These are phyloP conservation scores for Colletotrichum sidae DNA, from an alignment of 2,329 filamentous ascomycete species.

Conservation along the genomic window DNA sequence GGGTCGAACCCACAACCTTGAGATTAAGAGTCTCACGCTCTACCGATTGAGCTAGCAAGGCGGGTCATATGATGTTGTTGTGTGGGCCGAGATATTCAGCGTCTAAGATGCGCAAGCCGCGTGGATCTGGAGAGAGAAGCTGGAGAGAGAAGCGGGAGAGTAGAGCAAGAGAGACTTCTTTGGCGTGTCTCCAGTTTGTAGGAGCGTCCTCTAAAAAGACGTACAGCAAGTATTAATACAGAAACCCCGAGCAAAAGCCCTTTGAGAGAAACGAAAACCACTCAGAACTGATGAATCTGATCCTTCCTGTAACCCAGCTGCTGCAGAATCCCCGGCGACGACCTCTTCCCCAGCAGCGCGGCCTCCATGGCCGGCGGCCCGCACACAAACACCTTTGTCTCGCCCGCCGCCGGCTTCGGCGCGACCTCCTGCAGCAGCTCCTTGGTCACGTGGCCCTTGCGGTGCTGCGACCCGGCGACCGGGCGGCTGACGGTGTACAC, in stretches of 20 bases:
- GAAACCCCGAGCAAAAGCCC: too few species aligned
- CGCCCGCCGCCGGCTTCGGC: conserved; percentile 44
- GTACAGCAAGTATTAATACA: too few species aligned
- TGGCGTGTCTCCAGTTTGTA: too few species aligned
- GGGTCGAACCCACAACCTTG: conserved; percentile 41
- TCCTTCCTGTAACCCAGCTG: conserved; percentile 68
- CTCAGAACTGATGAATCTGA: conserved; percentile 69
- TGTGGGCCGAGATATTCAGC: neutral
- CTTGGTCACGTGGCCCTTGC: conserved; percentile 69
- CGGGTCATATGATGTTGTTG: conserved; percentile 1
- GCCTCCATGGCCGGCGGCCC: conserved; percentile 76
- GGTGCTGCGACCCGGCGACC: conserved; percentile 51
- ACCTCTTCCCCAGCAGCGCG: conserved; percentile 60
- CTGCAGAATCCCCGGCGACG: conserved; percentile 61
- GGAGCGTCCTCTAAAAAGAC: too few species aligned
- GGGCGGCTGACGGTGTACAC: conserved; percentile 68
- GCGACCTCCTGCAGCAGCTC: conserved; percentile 64
- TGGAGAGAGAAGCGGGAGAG: too few species aligned
- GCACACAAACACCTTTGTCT: conserved; percentile 74
- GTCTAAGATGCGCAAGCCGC: too few species aligned
- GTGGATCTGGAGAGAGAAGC: too few species aligned
- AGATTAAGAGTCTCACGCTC: conserved; percentile 77
- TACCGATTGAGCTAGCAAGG: conserved; percentile 75
- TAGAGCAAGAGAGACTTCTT: too few species aligned
- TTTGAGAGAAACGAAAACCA: neutral